Evolutionary conservation across 768 basidiomycete species (phyloP).

Genomic region (Pisolithus orientalis): DNA sequence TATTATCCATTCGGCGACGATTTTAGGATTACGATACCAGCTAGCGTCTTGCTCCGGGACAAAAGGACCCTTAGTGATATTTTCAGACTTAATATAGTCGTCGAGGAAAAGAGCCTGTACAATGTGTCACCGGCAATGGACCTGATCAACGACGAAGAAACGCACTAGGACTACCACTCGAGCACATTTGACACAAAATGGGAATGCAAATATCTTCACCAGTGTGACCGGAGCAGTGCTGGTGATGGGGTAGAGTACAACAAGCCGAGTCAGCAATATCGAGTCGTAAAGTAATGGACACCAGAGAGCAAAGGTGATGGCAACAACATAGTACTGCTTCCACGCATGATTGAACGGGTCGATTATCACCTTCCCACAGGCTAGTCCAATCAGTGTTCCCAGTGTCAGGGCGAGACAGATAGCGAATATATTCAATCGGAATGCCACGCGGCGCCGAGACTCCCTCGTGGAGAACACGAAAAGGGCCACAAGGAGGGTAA

Average conservation of each 20-base stretch:
- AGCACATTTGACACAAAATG: constrained; percentile 24
- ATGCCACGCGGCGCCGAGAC: constrained; percentile 24
- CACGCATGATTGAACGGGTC: constrained; percentile 13
- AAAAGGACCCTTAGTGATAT: neutral
- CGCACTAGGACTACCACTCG: constrained; percentile 18
- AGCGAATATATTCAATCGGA: constrained; percentile 28
- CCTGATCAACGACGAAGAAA: neutral
- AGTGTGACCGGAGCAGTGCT: constrained; percentile 9
- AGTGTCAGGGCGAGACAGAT: constrained; percentile 18
- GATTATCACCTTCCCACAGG: constrained; percentile 2
- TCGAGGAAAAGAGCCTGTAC: constrained; percentile 1
- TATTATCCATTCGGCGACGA: constrained; percentile 27
- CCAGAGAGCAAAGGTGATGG: constrained; percentile 19
- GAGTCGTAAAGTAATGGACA: constrained; percentile 32
- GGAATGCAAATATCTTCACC: constrained; percentile 22
- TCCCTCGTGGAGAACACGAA: constrained; percentile 27
- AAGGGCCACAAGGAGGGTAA: constrained; percentile 29
- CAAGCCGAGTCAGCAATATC: constrained; percentile 31
- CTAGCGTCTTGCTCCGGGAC: neutral
- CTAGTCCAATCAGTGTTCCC: constrained; percentile 17
- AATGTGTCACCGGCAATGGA: neutral
- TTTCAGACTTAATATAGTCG: neutral
- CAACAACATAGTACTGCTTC: constrained; percentile 12
- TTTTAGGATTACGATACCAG: constrained; percentile 5
- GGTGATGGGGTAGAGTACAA: constrained; percentile 28